A percentile compares a stretch with the other conserved stretches of the same genome.
Conservation (phyloP, 2,329 filamentous ascomycete genomes). For the Monosporascus sp. region DNA sequence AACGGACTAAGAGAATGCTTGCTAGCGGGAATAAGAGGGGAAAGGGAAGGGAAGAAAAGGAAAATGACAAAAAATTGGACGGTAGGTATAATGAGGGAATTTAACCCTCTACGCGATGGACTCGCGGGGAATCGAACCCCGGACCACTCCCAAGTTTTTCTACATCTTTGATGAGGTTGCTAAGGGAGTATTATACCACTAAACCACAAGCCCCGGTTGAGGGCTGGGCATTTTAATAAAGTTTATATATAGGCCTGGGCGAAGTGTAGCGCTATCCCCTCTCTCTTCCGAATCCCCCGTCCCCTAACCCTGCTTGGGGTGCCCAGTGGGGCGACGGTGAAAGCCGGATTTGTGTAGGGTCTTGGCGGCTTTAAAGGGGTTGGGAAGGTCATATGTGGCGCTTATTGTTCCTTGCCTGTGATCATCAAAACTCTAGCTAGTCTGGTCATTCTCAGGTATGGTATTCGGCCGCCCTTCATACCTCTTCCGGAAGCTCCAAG, state of each 20-base stretch:
- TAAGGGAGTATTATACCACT: conserved; percentile 44
- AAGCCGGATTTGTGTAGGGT: no score
- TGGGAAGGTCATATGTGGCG: no score
- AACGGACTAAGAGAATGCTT: no score
- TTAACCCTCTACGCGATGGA: conserved; percentile 26
- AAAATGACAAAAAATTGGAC: neutral
- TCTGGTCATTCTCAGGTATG: no score
- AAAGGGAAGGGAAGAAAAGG: neutral
- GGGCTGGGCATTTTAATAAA: neutral
- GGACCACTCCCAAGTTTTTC: conserved; percentile 34
- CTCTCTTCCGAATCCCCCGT: neutral
- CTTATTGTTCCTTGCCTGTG: no score
- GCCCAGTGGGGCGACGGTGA: no score
- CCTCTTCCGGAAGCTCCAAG: no score
- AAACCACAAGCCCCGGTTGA: conserved; percentile 35
- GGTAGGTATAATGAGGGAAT: conserved; percentile 12
- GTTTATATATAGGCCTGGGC: neutral
- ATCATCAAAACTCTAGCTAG: no score
- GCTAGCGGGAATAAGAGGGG: neutral
- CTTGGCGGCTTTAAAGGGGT: no score
- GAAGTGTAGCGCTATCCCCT: no score
- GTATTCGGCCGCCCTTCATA: no score
- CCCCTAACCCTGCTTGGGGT: neutral
- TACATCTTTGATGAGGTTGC: conserved; percentile 31
- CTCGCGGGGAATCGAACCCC: conserved; percentile 44